Percentiles rank a stretch among this genome's conserved stretches.
These are phyloP conservation scores for Striga asiatica DNA, from an alignment of 257 asterid genomes.

Conservation along the genomic window DNA sequence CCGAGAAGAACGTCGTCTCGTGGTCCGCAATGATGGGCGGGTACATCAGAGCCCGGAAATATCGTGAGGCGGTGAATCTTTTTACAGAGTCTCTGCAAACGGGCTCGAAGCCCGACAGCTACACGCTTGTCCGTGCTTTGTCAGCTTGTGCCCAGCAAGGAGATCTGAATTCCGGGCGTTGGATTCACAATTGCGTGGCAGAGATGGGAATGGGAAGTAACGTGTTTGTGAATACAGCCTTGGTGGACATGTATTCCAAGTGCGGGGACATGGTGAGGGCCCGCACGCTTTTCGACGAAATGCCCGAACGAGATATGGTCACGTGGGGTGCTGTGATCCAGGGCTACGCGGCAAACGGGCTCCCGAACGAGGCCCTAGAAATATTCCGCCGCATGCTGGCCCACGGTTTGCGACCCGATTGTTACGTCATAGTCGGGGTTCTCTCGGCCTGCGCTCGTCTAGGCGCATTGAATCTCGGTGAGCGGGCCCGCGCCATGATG, in stretches of 20 bases:
- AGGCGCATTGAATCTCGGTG: slow-evolving; percentile 36
- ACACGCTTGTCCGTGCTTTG: not conserved
- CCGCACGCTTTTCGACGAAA: not conserved
- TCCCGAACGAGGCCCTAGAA: slow-evolving; percentile 6
- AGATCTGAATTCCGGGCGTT: not conserved
- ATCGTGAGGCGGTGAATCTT: not conserved
- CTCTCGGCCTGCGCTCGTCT: slow-evolving; percentile 37
- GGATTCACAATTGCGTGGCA: slow-evolving; percentile 5
- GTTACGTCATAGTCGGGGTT: slow-evolving; percentile 26
- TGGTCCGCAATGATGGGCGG: slow-evolving; percentile 9
- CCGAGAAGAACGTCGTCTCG: not conserved
- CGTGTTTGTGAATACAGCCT: slow-evolving; percentile 1
- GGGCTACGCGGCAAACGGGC: slow-evolving; percentile 5
- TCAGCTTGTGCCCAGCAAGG: slow-evolving; percentile 7
- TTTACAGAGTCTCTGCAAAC: not conserved
- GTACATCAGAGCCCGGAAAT: not conserved
- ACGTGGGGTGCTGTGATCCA: slow-evolving; percentile 10
- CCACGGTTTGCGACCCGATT: not conserved
- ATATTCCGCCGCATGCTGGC: not conserved
- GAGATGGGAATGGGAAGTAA: slow-evolving; percentile 10
- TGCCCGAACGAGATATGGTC: slow-evolving; percentile 1
- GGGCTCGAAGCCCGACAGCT: slow-evolving; percentile 6
- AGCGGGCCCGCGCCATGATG: slow-evolving; percentile 20
- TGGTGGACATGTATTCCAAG: slow-evolving; percentile 1
- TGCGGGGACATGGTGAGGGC: slow-evolving; percentile 9